Evolutionary conservation across 345 rosid species (phyloP).

Genomic region (Hibiscus syriacus): DNA sequence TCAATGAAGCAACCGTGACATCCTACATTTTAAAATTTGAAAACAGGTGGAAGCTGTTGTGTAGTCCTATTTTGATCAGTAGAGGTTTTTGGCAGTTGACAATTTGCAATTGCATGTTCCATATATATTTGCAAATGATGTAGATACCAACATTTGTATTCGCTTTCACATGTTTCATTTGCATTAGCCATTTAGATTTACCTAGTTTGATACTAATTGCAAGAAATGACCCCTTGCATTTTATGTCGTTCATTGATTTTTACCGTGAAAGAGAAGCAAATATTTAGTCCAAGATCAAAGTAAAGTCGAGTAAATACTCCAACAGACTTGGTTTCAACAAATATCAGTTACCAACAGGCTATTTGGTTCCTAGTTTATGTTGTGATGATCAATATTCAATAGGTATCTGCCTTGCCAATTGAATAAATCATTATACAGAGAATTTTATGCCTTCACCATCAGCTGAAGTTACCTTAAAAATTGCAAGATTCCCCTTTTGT

Average conservation of each 20-base stretch:
- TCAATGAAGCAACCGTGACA: too few relatives aligned
- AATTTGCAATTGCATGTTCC: background rate
- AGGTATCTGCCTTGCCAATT: background rate
- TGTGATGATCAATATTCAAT: background rate
- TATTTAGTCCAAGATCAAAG: background rate
- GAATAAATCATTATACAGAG: constrained; percentile 29
- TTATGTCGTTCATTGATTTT: background rate
- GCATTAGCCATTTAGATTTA: background rate
- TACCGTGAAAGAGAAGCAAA: too few relatives aligned
- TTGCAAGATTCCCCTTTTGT: constrained; percentile 78
- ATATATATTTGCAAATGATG: background rate
- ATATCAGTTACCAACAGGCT: background rate
- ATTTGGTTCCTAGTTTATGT: background rate
- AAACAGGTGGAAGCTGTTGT: too few relatives aligned
- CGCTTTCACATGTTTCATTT: background rate
- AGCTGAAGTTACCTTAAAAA: constrained; percentile 83
- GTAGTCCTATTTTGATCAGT: too few relatives aligned
- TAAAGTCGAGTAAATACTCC: background rate
- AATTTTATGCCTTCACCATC: constrained; percentile 96
- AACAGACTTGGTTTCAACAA: background rate
- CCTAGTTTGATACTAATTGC: background rate
- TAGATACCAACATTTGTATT: background rate
- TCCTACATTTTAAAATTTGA: too few relatives aligned
- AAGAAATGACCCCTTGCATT: background rate
- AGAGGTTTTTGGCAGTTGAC: too few relatives aligned